Percentiles rank a stretch among this genome's conserved stretches.
Conservation (phyloP, 805 yeast species). For the Saccharomycopsis javanensis region DNA sequence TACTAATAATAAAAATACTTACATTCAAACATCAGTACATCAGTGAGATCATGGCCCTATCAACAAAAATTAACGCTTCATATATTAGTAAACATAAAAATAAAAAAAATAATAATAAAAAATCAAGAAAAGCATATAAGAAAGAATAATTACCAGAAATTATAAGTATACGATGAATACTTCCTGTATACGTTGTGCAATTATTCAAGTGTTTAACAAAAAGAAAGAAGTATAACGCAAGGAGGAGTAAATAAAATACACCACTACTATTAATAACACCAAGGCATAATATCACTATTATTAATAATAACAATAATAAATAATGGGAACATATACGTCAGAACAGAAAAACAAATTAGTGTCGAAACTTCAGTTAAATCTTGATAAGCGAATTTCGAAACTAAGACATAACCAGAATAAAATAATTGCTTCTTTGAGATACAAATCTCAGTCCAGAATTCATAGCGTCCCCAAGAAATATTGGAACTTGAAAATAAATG, state of each 20-base stretch:
- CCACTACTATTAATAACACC: not conserved
- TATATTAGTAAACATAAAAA: not conserved
- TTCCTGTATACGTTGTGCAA: no score
- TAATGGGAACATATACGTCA: constrained; percentile 12
- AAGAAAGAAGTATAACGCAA: no score
- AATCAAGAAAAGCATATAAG: no score
- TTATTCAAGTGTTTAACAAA: no score
- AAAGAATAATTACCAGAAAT: no score
- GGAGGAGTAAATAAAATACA: no score
- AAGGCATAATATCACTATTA: no score
- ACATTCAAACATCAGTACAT: no score
- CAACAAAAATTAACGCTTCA: not conserved
- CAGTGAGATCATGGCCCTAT: no score
- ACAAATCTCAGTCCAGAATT: constrained; percentile 8
- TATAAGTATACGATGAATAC: no score
- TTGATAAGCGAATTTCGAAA: constrained; percentile 14
- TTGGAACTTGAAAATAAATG: constrained; percentile 13
- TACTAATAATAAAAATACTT: no score
- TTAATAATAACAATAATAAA: not conserved
- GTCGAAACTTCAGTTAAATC: constrained; percentile 10
- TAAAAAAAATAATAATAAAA: no score
- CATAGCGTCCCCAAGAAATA: constrained; percentile 18
- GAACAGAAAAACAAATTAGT: constrained; percentile 16
- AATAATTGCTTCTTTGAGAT: constrained; percentile 7
- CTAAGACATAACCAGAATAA: constrained; percentile 10